These are phyloP conservation scores for Penicillium sp. DNA, from an alignment of 2,329 filamentous ascomycete species.

Conservation along the genomic window DNA sequence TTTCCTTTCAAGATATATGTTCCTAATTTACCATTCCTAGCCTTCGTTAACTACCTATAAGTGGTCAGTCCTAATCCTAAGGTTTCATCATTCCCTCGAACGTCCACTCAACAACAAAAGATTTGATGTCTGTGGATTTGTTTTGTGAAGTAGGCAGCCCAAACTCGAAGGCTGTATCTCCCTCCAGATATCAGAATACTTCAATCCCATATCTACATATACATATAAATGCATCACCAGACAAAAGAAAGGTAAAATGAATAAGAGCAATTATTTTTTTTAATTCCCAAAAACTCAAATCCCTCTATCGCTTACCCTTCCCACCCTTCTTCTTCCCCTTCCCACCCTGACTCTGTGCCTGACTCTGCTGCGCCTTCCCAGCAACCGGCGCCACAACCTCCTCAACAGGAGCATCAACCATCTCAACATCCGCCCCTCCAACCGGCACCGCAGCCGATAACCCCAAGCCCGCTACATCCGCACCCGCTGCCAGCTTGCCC, in stretches of 20 bases:
- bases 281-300: not conserved
- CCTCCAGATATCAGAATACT: not conserved
- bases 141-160: not conserved
- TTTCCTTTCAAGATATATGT: not conserved
- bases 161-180: not conserved
- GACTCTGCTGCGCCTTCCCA: constrained; percentile 18
- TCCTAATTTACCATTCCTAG: not conserved
- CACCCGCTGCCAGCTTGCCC: constrained; percentile 68
- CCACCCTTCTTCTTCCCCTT: constrained; percentile 63
- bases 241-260: not conserved
- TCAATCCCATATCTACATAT: constrained; percentile 1
- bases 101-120: too few species aligned
- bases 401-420: constrained; percentile 33
- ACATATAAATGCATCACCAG: not conserved
- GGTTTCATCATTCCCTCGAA: too few species aligned
- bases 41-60: too few species aligned
- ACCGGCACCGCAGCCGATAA: constrained; percentile 37
- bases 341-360: constrained; percentile 25
- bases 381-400: constrained; percentile 38
- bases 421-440: constrained; percentile 33
- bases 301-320: constrained; percentile 64
- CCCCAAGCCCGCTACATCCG: constrained; percentile 59
- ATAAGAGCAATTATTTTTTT: not conserved
- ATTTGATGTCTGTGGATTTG: not conserved
- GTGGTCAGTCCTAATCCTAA: too few species aligned